Evolutionary conservation across 192 early-diverging fungal species (phyloP), one percentile per base, ranked within the genome.

Genomic region (Geranomyces variabilis): DNA sequence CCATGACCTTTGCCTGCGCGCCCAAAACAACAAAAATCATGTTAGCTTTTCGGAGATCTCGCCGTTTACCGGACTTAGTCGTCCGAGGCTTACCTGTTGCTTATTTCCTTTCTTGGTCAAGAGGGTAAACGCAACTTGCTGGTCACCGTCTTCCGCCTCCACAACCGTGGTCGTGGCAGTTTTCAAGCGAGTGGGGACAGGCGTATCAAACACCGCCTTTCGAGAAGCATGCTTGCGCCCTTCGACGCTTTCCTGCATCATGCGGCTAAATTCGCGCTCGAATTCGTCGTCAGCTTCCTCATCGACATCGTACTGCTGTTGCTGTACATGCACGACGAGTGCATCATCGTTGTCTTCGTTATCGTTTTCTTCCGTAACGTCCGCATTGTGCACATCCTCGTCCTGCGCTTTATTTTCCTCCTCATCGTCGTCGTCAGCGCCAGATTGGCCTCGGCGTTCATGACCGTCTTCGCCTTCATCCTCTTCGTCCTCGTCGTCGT

Each of bases 161-260:
- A 33, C 17, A 33, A 36, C 13, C 14, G 62, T 30, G 46, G 34
- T 55, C n/a, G 65, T 47, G 34, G 41, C 24, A 19, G 55, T 44
- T 31, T 60, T 61, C 34, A 67, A 14, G 21, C 75, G 79, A 76
- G 92, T 87, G 22, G 96, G 96, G 56, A 99, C 92, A 12, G 94
- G 86, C 21, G 93, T 91, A 77, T 99, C 96, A 47, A 99, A 89
- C 58, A 88, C 89, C 1, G 86, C 70, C 62, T 93, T 93, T n/a
- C 89, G 79, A 61, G 93, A 92, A 76, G 81, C 82, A 41, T 41
- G 36, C 77, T 92, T 91, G 31, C 94, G 90, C 13, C 88, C 81
- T 43, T 96, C 96, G 48, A 93, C 71, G 49, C 91, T 93, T 61
- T 98, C 96, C n/a, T 86, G 86, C 88, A 98, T 91, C 80, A 97